Percentiles rank a stretch among this genome's conserved stretches.
phyloP scores from a whole-genome alignment of 1,284 basidiomycete genomes.

The Malassezia nana region DNA sequence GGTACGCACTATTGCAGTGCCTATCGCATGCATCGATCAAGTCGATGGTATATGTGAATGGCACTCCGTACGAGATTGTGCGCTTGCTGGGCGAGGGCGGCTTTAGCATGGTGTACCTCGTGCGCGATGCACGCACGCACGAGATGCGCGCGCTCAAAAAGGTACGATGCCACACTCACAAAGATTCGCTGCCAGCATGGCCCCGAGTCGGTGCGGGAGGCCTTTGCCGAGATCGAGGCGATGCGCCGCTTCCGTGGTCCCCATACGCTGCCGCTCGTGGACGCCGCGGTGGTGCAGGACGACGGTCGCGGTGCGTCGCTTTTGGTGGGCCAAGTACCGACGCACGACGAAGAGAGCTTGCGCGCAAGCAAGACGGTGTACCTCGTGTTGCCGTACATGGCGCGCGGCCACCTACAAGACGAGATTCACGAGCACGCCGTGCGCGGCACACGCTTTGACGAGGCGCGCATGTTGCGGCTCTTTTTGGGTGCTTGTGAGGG shows the following conservation, averaged over 20 bases:
- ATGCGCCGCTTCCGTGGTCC: constrained; percentile 45
- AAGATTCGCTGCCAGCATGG: constrained; percentile 46
- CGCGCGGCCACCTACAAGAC: constrained; percentile 78
- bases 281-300: constrained; percentile 44
- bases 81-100: constrained; percentile 41
- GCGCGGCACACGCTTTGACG: constrained; percentile 71
- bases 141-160: constrained; percentile 46
- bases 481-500: constrained; percentile 91
- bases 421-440: constrained; percentile 78
- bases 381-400: constrained; percentile 72
- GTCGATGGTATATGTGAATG: constrained; percentile 36
- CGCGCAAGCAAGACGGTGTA: constrained; percentile 39
- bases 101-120: constrained; percentile 37
- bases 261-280: constrained; percentile 42
- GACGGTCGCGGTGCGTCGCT: constrained; percentile 15
- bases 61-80: constrained; percentile 36
- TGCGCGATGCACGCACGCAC: constrained; percentile 38
- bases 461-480: constrained; percentile 72
- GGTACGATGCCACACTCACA: constrained; percentile 3
- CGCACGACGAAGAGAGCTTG: constrained; percentile 24
- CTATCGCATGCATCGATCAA: constrained; percentile 28
- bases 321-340: constrained; percentile 30
- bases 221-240: constrained; percentile 47
- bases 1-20: constrained; percentile 31
- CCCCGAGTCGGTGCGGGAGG: constrained; percentile 38